Evolutionary conservation across 495 filamentous ascomycete genomes (phyloP).

Genomic region (Lichina pygmaea): DNA sequence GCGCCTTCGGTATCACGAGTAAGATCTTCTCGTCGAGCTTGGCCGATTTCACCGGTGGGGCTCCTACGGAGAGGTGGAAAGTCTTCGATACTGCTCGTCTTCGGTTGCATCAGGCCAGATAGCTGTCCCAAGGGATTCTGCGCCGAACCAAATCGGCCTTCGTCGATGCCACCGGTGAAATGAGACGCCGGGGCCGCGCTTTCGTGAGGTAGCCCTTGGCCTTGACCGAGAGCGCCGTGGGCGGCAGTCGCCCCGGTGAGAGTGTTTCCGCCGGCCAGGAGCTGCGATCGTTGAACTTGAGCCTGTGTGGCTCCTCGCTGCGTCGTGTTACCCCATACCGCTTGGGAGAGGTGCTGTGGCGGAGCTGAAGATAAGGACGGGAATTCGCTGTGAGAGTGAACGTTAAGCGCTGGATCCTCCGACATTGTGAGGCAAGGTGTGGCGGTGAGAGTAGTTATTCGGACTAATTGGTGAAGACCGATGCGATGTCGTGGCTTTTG

Average conservation of each 20-base stretch:
- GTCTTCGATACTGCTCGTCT: constrained; percentile 46
- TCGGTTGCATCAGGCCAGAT: constrained; percentile 27
- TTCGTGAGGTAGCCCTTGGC: constrained; percentile 19
- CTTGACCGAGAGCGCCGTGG: constrained; percentile 28
- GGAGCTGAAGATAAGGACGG: constrained; percentile 53
- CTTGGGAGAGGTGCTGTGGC: constrained; percentile 24
- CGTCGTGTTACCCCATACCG: constrained; percentile 40
- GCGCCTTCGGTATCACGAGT: constrained; percentile 42
- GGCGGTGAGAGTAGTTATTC: too few relatives aligned
- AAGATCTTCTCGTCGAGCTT: constrained; percentile 33
- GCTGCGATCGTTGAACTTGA: constrained; percentile 2
- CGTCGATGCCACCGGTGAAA: constrained; percentile 26
- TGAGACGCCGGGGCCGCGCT: constrained; percentile 23
- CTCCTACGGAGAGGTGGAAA: constrained; percentile 61
- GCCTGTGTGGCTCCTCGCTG: constrained; percentile 14
- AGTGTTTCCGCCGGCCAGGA: constrained; percentile 35
- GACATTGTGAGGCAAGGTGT: background rate
- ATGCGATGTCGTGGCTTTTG: too few relatives aligned
- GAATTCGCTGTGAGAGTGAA: constrained; percentile 34
- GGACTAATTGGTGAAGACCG: too few relatives aligned
- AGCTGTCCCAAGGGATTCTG: constrained; percentile 34
- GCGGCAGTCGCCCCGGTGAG: constrained; percentile 23
- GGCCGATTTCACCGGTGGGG: constrained; percentile 38
- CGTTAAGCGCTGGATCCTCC: background rate
- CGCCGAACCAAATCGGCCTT: constrained; percentile 24